Conservation (phyloP, 106 monocot species). For the Allium sativum region DNA sequence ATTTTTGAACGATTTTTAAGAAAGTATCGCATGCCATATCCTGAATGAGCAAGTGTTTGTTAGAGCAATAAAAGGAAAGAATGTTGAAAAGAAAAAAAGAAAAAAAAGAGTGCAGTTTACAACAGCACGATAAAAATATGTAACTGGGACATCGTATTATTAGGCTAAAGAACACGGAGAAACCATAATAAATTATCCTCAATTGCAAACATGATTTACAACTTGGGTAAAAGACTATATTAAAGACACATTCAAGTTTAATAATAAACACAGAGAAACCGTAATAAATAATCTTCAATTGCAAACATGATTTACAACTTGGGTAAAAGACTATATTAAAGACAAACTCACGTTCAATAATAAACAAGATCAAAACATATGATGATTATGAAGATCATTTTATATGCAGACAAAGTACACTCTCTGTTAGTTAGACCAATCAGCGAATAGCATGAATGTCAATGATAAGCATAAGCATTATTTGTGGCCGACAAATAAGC, state of each 20-base stretch:
- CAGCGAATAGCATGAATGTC: too few species aligned
- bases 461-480: too few species aligned
- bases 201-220: background rate
- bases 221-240: background rate
- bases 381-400: too few species aligned
- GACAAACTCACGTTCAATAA: too few species aligned
- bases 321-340: background rate
- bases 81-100: background rate
- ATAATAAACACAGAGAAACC: background rate
- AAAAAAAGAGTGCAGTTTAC: background rate
- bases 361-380: too few species aligned
- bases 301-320: background rate
- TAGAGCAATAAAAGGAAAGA: background rate
- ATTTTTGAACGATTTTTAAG: constrained; percentile 96
- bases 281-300: background rate
- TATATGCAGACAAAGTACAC: too few species aligned
- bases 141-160: background rate
- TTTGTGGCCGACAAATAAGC: too few species aligned
- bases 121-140: background rate
- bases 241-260: too few species aligned
- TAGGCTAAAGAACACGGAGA: background rate
- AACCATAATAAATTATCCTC: background rate
- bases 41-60: constrained; percentile 23
- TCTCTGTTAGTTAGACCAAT: too few species aligned
- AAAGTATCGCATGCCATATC: constrained; percentile 99